Evolutionary conservation across 495 filamentous ascomycete genomes (phyloP).

Genomic region (Rostrohypoxylon terebratum): DNA sequence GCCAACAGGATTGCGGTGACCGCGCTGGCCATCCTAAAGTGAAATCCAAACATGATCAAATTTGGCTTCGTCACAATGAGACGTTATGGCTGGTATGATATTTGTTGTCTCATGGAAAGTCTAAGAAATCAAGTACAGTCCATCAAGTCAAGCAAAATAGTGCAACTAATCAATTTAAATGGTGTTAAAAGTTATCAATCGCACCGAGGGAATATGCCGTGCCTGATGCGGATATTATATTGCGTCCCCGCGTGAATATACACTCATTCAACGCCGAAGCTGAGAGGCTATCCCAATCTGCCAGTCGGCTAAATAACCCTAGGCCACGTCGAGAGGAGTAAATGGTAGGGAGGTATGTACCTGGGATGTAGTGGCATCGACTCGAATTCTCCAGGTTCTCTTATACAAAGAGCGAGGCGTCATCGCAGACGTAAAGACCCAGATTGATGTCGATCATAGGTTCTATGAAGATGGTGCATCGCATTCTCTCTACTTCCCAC

Average conservation of each 20-base stretch:
- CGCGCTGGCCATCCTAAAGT: slow-evolving; percentile 2
- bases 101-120: background rate
- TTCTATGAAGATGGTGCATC: background rate
- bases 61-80: background rate
- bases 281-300: slow-evolving; percentile 1
- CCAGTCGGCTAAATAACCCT: slow-evolving; percentile 34
- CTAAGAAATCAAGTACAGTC: too few relatives aligned
- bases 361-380: slow-evolving; percentile 21
- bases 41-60: slow-evolving; percentile 18
- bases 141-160: background rate
- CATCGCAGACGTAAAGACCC: background rate
- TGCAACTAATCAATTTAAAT: slow-evolving; percentile 5
- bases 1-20: slow-evolving; percentile 6
- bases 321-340: slow-evolving; percentile 19
- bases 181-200: background rate
- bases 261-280: slow-evolving; percentile 26
- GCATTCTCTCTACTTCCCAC: slow-evolving; percentile 15
- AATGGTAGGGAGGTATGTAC: too few relatives aligned
- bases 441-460: slow-evolving; percentile 14
- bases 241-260: slow-evolving; percentile 34
- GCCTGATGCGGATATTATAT: slow-evolving; percentile 38
- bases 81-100: background rate
- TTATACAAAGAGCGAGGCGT: background rate
- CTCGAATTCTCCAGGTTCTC: background rate
- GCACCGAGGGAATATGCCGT: slow-evolving; percentile 25